A percentile compares a stretch with the other conserved stretches of the same genome.
These are phyloP conservation scores for Tulasnella sp. DNA, from an alignment of 768 basidiomycete genomes.

Conservation along the genomic window DNA sequence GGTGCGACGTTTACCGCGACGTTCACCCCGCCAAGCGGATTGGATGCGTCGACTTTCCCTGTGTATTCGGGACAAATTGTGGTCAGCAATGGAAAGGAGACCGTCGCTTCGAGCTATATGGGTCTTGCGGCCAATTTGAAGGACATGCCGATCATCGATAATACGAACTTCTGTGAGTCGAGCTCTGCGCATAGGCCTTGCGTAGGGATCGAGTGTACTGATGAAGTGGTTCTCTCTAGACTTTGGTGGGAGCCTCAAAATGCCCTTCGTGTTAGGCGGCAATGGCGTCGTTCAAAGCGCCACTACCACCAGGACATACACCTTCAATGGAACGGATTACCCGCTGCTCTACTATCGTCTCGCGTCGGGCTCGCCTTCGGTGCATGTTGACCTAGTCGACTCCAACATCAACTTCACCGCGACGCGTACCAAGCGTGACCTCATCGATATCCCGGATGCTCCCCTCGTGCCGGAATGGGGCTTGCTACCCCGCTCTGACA, in stretches of 20 bases:
- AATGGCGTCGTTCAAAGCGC: not conserved
- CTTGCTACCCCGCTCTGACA: not conserved
- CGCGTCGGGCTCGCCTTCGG: slow-evolving; percentile 17
- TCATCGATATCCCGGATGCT: not conserved
- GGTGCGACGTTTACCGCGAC: slow-evolving; percentile 49
- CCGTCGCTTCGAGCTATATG: slow-evolving; percentile 51
- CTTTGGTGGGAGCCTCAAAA: not conserved
- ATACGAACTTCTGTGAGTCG: slow-evolving; percentile 43
- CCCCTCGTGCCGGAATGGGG: not conserved
- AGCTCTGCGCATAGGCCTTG: not conserved
- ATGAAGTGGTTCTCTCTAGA: not conserved
- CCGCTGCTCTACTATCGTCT: slow-evolving; percentile 31
- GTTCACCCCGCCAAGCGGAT: slow-evolving; percentile 54
- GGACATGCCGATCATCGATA: slow-evolving; percentile 57
- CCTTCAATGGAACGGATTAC: slow-evolving; percentile 2
- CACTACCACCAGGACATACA: not conserved
- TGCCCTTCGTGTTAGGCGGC: not conserved
- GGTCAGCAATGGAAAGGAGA: slow-evolving; percentile 41
- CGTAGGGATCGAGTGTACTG: not conserved
- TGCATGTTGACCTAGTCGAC: slow-evolving; percentile 33
- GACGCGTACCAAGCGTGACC: slow-evolving; percentile 23
- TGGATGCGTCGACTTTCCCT: slow-evolving; percentile 53
- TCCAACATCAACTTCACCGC: slow-evolving; percentile 5
- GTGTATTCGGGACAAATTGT: slow-evolving; percentile 64
- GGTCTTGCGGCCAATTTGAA: slow-evolving; percentile 52